Base-by-base conservation (phyloP, 2,329 filamentous ascomycete species). In the Penicillium brasilianum region DNA sequence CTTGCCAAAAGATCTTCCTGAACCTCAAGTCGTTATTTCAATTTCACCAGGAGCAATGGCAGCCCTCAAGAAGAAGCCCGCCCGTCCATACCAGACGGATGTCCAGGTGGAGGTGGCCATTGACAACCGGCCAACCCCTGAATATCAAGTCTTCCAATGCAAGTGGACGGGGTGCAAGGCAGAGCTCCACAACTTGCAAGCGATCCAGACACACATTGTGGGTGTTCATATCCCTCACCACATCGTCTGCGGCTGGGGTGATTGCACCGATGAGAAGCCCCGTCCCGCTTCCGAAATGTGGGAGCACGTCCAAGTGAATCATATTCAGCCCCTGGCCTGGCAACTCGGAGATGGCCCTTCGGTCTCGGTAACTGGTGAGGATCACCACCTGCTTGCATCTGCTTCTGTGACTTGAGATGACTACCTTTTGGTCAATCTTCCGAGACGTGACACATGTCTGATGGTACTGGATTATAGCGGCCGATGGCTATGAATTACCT, bases 101-200 rank as follows among this genome's bases (percentile, higher is more conserved):
- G 57, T 59, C 28, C 18, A 64, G 32, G 32, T 71, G 6, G 66
- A 70, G 52, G 57, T 71, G 43, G 65, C 67, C 1, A 60, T 72
- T 28, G 62, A 66, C 6, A 41, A 52, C 1, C 61, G 55, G 30
- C 61, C 60, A 10, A 57, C 32, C 9, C 57, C 69, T 7, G 46
- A 67, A 5, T 77, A 75, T 55, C 69, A 64, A 51, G 79, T 84
- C 6, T 90, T 82, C 70, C 78, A 80, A 57, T 90, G 88, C 72
- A 72, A 77, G 44, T 90, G 87, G 87, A 74, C 81, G 55, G 73
- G 76, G 1, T 90, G 88, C 70, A 72, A 74, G 3, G 82, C 84
- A 0, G 81, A 87, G 64, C 75, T 90, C 5, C 87, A 90, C 72
- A 89, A 88, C 65, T 72, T 89, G 14, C 81, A 83, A 9, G 85